Evolutionary conservation across 306 rosid genomes (phyloP).

Genomic region (Lathyrus tuberosus): DNA sequence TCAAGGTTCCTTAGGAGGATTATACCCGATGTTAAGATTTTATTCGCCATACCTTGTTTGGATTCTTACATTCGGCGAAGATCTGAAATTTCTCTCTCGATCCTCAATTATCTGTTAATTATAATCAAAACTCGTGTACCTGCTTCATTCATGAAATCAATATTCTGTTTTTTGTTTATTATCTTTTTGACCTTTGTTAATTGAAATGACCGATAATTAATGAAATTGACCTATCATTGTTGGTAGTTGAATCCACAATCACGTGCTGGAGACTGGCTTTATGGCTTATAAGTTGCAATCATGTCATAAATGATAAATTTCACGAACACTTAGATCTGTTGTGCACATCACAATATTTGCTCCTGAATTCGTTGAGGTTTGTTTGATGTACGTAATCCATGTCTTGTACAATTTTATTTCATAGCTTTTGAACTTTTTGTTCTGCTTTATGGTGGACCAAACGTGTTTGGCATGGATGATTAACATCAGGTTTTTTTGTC

Average conservation of each 20-base stretch:
- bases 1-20: conserved; percentile 1
- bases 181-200: background rate
- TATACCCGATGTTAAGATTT: background rate
- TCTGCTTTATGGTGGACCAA: conserved; percentile 14
- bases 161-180: background rate
- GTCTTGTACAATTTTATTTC: background rate
- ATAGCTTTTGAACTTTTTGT: conserved; percentile 1
- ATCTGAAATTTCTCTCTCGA: conserved; percentile 29
- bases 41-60: conserved; percentile 5
- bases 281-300: conserved; percentile 2
- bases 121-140: background rate
- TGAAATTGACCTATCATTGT: conserved; percentile 1
- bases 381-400: conserved; percentile 10
- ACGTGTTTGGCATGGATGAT: conserved; percentile 24
- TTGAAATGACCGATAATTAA: conserved; percentile 11
- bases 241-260: conserved; percentile 18
- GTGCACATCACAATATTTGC: background rate
- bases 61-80: conserved; percentile 8
- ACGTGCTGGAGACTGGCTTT: conserved; percentile 18
- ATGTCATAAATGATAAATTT: conserved; percentile 23
- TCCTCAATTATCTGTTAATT: background rate
- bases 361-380: background rate
- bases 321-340: background rate
- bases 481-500: background rate
- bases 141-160: background rate